These are phyloP conservation scores for Aeminium ludgeri DNA, from an alignment of 495 filamentous ascomycete genomes.

Conservation along the genomic window DNA sequence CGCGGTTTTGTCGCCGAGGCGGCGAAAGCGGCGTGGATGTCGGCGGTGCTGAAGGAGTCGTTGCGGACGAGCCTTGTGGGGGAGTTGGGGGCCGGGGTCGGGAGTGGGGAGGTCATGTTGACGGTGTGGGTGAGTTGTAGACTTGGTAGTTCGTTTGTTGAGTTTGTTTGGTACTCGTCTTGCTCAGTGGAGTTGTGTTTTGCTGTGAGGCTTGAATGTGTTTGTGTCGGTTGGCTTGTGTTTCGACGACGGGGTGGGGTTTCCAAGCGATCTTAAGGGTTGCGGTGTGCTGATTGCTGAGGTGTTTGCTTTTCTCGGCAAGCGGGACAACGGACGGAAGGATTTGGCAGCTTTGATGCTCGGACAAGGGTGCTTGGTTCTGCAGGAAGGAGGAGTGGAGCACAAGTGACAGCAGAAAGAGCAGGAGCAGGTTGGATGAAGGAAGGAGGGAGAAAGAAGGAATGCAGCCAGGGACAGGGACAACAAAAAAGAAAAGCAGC, in stretches of 20 bases:
- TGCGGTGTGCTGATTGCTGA: not conserved
- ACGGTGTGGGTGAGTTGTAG: not conserved
- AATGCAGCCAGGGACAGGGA: not conserved
- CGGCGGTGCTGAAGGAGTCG: constrained; percentile 16
- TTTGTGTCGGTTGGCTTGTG: too few species aligned
- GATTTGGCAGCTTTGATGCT: not conserved
- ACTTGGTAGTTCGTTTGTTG: not conserved
- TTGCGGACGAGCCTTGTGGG: constrained; percentile 9
- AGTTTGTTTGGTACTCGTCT: not conserved
- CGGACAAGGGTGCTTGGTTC: not conserved
- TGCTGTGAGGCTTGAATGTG: too few species aligned
- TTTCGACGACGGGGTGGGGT: not conserved
- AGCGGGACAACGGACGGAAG: not conserved
- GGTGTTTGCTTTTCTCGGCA: not conserved
- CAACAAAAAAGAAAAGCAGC: not conserved
- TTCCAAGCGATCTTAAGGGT: not conserved
- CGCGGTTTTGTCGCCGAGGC: constrained; percentile 13
- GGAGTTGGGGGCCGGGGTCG: constrained; percentile 8
- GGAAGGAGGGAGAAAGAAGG: not conserved
- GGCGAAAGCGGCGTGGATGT: constrained; percentile 14
- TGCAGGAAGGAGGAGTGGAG: not conserved
- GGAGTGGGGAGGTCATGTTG: constrained; percentile 10
- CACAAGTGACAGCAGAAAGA: not conserved
- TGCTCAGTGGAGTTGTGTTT: too few species aligned
- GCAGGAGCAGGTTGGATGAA: not conserved